Evolutionary conservation across 225 moss, liverwort and hornwort genomes (phyloP).

Genomic region (Physcomitrium patens): DNA sequence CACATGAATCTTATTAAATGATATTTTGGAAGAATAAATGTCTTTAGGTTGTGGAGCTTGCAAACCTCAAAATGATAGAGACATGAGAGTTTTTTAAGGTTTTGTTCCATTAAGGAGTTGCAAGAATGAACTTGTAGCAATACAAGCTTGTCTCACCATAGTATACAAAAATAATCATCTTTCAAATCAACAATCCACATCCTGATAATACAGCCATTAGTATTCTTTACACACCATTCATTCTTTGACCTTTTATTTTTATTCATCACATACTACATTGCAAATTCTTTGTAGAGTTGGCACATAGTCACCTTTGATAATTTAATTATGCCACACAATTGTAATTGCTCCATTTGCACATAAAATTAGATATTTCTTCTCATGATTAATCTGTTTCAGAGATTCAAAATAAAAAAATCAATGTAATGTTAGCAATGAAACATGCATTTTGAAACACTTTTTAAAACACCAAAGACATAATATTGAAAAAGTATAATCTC

Average conservation of each 20-base stretch:
- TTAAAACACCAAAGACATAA: no score
- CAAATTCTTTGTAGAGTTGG: no score
- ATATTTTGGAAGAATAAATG: not conserved
- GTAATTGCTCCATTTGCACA: no score
- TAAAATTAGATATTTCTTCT: no score
- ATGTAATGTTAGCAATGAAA: no score
- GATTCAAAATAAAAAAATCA: no score
- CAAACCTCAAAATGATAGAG: constrained; percentile 18
- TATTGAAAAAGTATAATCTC: no score
- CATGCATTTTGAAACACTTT: no score
- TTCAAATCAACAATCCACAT: not conserved
- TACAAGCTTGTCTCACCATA: constrained; percentile 7
- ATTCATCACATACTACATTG: not conserved
- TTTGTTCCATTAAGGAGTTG: not conserved
- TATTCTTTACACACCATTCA: not conserved
- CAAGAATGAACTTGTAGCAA: constrained; percentile 4
- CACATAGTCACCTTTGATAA: constrained; percentile 4
- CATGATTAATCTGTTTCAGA: no score
- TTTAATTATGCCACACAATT: not conserved
- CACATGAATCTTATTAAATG: not conserved
- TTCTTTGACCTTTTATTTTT: not conserved
- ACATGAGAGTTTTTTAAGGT: not conserved
- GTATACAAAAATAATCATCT: not conserved
- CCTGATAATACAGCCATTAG: not conserved
- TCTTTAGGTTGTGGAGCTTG: not conserved